Evolutionary conservation across 2,329 filamentous ascomycete species (phyloP).

Genomic region (Pseudopyricularia cyperi): DNA sequence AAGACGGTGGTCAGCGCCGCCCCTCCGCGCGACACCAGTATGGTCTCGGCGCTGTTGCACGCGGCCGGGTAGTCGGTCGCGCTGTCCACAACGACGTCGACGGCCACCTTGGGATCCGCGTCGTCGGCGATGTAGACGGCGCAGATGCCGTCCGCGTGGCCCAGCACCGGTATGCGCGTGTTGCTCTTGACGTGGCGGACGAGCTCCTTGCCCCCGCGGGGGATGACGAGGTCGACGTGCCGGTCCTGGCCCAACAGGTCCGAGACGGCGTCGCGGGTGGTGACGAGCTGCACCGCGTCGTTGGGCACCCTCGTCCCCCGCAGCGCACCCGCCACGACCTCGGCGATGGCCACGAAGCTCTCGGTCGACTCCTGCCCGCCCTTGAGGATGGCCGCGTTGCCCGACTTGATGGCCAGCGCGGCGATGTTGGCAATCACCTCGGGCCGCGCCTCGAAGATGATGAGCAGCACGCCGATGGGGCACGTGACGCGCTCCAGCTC

Average conservation of each 20-base stretch:
- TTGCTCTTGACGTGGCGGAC: conserved; percentile 81
- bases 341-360: conserved; percentile 86
- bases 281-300: conserved; percentile 83
- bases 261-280: conserved; percentile 79
- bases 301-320: conserved; percentile 63
- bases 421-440: conserved; percentile 99
- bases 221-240: conserved; percentile 90
- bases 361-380: conserved; percentile 92
- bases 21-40: conserved; percentile 69
- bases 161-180: conserved; percentile 89
- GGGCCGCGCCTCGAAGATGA: conserved; percentile 95
- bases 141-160: conserved; percentile 91
- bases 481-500: conserved; percentile 79
- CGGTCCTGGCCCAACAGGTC: conserved; percentile 76
- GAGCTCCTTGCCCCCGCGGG: conserved; percentile 78
- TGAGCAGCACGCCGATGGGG: conserved; percentile 91
- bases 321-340: conserved; percentile 69
- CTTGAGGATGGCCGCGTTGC: conserved; percentile 93
- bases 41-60: conserved; percentile 87
- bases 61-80: conserved; percentile 93
- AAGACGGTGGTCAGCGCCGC: conserved; percentile 52
- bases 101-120: conserved; percentile 59
- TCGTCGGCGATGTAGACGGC: conserved; percentile 71
- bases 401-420: conserved; percentile 88
- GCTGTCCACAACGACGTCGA: conserved; percentile 71